Conservation (phyloP, 139 green algal species). For the Limnomonas spitsbergensis region DNA sequence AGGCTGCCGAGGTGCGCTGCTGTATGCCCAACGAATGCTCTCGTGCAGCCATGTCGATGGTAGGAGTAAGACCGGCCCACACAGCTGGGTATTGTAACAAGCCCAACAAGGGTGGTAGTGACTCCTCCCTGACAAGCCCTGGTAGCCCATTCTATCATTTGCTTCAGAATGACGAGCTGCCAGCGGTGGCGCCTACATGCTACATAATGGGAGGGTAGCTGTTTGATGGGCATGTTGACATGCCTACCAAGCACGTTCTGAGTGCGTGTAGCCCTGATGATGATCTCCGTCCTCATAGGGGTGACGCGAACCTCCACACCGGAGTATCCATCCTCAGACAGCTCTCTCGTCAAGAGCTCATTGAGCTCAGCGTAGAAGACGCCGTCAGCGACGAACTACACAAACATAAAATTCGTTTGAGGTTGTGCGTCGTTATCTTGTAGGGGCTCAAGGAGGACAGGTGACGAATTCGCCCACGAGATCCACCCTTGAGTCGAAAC, state of each 20-base stretch:
- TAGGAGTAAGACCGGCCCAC: too few relatives aligned
- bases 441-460: not conserved
- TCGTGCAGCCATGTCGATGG: too few relatives aligned
- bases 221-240: too few relatives aligned
- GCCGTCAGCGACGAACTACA: constrained; percentile 96
- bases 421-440: not conserved
- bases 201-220: too few relatives aligned
- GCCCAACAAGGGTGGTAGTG: too few relatives aligned
- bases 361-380: constrained; percentile 99
- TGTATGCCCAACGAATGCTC: too few relatives aligned
- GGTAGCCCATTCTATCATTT: too few relatives aligned
- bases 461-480: not conserved
- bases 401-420: not conserved
- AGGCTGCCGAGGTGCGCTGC: too few relatives aligned
- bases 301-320: constrained; percentile 98
- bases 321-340: constrained; percentile 93
- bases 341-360: constrained; percentile 92
- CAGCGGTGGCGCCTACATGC: too few relatives aligned
- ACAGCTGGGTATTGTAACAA: too few relatives aligned
- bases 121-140: too few relatives aligned
- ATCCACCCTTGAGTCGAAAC: not conserved
- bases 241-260: constrained; percentile 96
- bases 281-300: constrained; percentile 98
- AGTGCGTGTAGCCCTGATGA: constrained; percentile 97
- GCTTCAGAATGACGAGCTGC: too few relatives aligned